A percentile compares a stretch with the other conserved stretches of the same genome.
Conservation (phyloP, 768 basidiomycete species). For the Clitopilus hobsonii region DNA sequence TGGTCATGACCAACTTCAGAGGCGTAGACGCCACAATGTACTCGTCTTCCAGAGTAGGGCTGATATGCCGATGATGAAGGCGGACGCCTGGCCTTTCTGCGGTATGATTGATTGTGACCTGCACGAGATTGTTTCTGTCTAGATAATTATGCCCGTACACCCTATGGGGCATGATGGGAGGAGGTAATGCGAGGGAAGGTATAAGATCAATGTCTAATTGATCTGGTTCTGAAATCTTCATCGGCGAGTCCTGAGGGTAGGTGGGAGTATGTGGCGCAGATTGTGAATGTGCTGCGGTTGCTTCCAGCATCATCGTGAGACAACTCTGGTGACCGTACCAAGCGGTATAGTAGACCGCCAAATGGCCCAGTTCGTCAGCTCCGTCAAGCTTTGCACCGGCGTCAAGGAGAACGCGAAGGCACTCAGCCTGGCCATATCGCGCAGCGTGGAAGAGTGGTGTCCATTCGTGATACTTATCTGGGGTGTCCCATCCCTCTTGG, state of each 20-base stretch:
- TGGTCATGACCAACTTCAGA: conserved; percentile 93
- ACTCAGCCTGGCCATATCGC: conserved; percentile 73
- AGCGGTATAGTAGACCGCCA: conserved; percentile 89
- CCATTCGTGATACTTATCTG: conserved; percentile 98
- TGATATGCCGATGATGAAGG: conserved; percentile 71
- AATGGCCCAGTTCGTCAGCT: conserved; percentile 80
- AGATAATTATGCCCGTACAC: conserved; percentile 97
- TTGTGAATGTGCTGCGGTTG: conserved; percentile 17
- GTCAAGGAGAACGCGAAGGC: conserved; percentile 72
- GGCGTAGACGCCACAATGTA: conserved; percentile 72
- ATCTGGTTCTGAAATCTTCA: conserved; percentile 25
- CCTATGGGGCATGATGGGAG: conserved; percentile 96
- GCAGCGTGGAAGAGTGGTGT: conserved; percentile 96
- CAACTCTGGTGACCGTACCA: conserved; percentile 88
- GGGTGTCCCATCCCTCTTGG: conserved; percentile 76
- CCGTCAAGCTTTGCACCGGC: conserved; percentile 75
- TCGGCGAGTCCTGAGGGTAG: conserved; percentile 28
- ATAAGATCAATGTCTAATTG: conserved; percentile 87
- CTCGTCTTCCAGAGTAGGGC: conserved; percentile 61
- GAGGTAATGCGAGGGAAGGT: conserved; percentile 91
- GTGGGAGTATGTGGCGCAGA: neutral
- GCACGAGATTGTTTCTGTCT: conserved; percentile 80
- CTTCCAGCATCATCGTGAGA: conserved; percentile 54
- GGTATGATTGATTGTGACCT: conserved; percentile 68
- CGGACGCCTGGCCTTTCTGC: conserved; percentile 45